Conservation (phyloP, 176 grass and related monocot species). For the Paspalum notatum region DNA sequence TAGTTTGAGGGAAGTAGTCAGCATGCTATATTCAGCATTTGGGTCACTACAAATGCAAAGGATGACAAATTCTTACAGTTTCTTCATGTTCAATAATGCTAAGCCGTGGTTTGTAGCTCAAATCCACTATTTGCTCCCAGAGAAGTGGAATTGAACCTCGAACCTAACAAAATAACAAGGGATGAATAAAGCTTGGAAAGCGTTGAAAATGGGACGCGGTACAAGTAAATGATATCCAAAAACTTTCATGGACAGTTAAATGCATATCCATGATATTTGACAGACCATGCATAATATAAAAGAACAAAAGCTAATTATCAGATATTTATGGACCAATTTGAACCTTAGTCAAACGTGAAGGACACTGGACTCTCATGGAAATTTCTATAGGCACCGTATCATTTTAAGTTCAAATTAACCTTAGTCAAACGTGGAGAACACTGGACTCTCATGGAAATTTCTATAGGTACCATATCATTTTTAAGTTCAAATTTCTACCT, state of each 20-base stretch:
- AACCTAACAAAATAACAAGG: conserved; percentile 62
- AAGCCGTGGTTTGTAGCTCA: conserved; percentile 92
- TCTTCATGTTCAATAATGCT: conserved; percentile 86
- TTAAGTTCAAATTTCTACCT: not conserved
- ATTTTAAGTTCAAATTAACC: not conserved
- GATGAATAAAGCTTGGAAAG: conserved; percentile 36
- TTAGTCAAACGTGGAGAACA: conserved; percentile 11
- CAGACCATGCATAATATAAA: not conserved
- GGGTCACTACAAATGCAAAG: conserved; percentile 2
- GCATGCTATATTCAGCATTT: conserved; percentile 19
- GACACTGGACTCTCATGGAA: not conserved
- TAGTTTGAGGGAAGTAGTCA: conserved; percentile 43
- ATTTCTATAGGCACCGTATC: not conserved
- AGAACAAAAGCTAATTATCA: not conserved
- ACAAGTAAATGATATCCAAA: conserved; percentile 10
- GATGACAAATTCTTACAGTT: conserved; percentile 52
- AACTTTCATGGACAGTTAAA: conserved; percentile 7
- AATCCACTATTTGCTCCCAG: conserved; percentile 99
- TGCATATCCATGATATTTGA: not conserved
- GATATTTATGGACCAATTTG: not conserved
- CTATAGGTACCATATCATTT: not conserved
- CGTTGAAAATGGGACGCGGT: conserved; percentile 6
- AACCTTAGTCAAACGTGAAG: conserved; percentile 11
- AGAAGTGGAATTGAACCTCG: conserved; percentile 96
- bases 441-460: not conserved